Percentiles rank a stretch among this genome's conserved stretches.
phyloP scores from a whole-genome alignment of 2,329 filamentous ascomycete genomes.

The Sporothrix globosa region DNA sequence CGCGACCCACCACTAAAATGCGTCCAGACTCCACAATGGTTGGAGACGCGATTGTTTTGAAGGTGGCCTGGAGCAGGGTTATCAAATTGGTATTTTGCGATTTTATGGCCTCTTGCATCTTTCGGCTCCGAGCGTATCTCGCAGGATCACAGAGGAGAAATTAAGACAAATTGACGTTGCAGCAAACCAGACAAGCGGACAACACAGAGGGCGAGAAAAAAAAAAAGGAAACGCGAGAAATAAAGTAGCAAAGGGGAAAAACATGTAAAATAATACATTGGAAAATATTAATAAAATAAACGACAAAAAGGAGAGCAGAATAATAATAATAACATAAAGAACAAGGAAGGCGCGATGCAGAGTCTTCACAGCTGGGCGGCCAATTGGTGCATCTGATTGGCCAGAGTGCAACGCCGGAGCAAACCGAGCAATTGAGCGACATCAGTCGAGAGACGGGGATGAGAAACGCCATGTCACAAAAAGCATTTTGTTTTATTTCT shows the following conservation, averaged over 20 bases:
- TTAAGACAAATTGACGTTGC: slow-evolving; percentile 16
- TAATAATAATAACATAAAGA: background rate
- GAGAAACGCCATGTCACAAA: background rate
- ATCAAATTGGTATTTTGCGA: slow-evolving; percentile 11
- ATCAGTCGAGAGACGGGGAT: background rate
- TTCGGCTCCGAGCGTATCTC: slow-evolving; percentile 25
- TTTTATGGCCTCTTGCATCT: background rate
- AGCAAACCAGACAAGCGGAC: slow-evolving; percentile 11
- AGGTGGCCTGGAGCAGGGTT: background rate
- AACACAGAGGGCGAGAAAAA: too few species aligned
- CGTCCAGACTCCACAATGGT: slow-evolving; percentile 19
- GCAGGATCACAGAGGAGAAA: slow-evolving; percentile 8
- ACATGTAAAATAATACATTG: background rate
- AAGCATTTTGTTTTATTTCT: too few species aligned
- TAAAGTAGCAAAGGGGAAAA: background rate
- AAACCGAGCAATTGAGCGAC: slow-evolving; percentile 29
- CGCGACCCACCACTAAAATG: slow-evolving; percentile 11
- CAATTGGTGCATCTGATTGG: slow-evolving; percentile 25
- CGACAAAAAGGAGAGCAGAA: background rate
- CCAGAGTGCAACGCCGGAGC: slow-evolving; percentile 19
- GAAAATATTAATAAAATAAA: background rate
- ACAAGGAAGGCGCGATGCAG: slow-evolving; percentile 19
- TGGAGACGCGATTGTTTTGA: slow-evolving; percentile 7
- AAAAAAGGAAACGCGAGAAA: background rate
- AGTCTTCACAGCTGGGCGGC: slow-evolving; percentile 17